Base-by-base conservation (phyloP, 2,329 filamentous ascomycete species). In the Fusarium cicatricum region DNA sequence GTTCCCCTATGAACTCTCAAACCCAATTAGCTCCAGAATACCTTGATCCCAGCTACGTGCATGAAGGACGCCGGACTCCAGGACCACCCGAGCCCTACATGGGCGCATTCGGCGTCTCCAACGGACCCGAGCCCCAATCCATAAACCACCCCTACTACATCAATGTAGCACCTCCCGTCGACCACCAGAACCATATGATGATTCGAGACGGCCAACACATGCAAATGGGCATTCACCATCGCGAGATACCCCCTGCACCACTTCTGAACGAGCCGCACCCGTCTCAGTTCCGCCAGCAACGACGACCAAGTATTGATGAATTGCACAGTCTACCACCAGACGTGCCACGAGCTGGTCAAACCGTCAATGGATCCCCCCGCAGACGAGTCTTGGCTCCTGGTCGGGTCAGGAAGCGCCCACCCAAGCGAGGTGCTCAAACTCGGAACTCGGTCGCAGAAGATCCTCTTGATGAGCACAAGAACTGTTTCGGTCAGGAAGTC, bases 1-100 rank as follows among this genome's bases (percentile, higher is more conserved):
- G 75, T 17, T 80, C 80, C n/a, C 78, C 80, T 7, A 77, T 82
- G 73, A 64, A 74, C 23, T 68, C 77, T 32, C 73, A 77, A n/a
- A 65, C 74, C 12, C 66, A 72, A 15, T 68, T 71, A 14, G 58
- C 74, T 37, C 54, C 65, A 6, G 74, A 77, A 16, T 75, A 73
- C 37, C 66, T 77, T 34, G 71, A 73, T 33, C 12, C 39, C 32
- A 67, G 73, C 44, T 75, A 80, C 69, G 75, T 74, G 47, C 67
- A 69, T 11, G 76, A 73, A 60, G 77, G 71, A 55, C 72, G 73
- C 33, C 72, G 71, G 37, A 75, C 73, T 26, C 77, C 74, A 8
- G 71, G 69, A 7, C 74, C 75, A 19, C 74, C 70, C 4, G 69
- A 72, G 38, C 72, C 70, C 6, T 77, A 75, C 46, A 72, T 75